Conservation (phyloP, 345 rosid species). For the Populus simonii region DNA sequence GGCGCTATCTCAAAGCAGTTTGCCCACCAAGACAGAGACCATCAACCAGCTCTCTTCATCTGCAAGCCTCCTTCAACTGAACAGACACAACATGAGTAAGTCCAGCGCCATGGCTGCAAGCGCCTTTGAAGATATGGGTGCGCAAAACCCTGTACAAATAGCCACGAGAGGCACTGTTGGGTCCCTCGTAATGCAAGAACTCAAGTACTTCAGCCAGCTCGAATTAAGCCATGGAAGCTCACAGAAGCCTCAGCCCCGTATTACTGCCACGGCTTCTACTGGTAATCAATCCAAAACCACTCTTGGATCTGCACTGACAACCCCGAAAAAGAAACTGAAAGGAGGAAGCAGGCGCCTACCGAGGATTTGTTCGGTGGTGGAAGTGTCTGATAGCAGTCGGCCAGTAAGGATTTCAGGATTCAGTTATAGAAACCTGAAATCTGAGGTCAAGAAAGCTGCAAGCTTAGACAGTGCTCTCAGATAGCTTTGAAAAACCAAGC, state of each 20-base stretch:
- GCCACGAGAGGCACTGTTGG: constrained; percentile 62
- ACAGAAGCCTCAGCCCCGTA: constrained; percentile 23
- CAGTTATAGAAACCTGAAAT: constrained; percentile 51
- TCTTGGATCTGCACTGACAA: constrained; percentile 23
- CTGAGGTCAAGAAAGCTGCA: constrained; percentile 48
- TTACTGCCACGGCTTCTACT: constrained; percentile 21
- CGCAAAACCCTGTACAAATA: constrained; percentile 40
- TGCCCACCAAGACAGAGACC: constrained; percentile 26
- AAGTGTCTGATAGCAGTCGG: constrained; percentile 41
- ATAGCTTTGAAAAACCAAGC: constrained; percentile 91
- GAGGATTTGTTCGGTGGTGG: constrained; percentile 57
- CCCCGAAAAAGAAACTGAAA: constrained; percentile 51
- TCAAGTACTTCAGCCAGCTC: constrained; percentile 46
- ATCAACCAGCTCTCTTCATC: constrained; percentile 25
- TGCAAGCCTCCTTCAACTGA: constrained; percentile 25
- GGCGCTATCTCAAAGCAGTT: constrained; percentile 18
- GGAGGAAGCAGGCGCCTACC: constrained; percentile 44
- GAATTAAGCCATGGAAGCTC: constrained; percentile 36
- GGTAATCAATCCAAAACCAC: constrained; percentile 26
- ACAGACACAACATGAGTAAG: constrained; percentile 28
- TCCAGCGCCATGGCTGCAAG: constrained; percentile 16
- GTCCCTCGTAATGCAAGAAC: constrained; percentile 54
- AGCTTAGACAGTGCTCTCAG: constrained; percentile 59
- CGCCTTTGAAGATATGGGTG: constrained; percentile 26
- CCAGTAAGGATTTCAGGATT: constrained; percentile 39